phyloP scores from a whole-genome alignment of 2,329 filamentous ascomycete genomes.

The Neurospora crassa region DNA sequence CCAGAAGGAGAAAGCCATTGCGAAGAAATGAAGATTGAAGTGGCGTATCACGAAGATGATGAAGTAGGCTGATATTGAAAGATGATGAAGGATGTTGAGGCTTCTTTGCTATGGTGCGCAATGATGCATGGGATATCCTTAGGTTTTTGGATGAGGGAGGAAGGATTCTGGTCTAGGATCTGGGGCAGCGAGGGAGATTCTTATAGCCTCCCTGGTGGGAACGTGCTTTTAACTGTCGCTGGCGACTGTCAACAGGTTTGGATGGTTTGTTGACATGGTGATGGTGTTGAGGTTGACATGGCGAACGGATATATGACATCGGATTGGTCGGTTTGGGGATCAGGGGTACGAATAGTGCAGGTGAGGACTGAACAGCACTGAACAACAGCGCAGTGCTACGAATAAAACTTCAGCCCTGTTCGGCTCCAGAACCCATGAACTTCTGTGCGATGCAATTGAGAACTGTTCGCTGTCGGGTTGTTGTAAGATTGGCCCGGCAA shows the following conservation, averaged over 20 bases:
- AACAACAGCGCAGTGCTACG: neutral
- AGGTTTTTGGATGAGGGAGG: neutral
- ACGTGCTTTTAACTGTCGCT: neutral
- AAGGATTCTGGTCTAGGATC: neutral
- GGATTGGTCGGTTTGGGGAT: neutral
- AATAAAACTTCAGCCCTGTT: neutral
- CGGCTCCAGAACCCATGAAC: fast-evolving
- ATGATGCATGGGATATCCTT: neutral
- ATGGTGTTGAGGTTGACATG: neutral
- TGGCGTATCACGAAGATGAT: neutral
- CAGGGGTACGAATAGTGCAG: neutral
- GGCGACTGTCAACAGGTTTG: neutral
- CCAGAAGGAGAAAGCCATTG: neutral
- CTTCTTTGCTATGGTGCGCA: neutral
- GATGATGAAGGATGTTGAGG: neutral
- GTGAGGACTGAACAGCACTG: neutral
- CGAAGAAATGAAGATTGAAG: neutral
- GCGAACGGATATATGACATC: neutral
- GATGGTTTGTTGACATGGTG: neutral
- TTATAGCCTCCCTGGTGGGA: neutral
- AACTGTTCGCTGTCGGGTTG: neutral
- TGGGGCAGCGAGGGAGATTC: neutral
- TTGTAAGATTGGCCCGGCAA: neutral
- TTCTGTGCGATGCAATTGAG: neutral
- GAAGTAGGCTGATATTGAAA: neutral